Conservation (phyloP, 2,329 filamentous ascomycete species). For the Neoarthrinium moseri region DNA sequence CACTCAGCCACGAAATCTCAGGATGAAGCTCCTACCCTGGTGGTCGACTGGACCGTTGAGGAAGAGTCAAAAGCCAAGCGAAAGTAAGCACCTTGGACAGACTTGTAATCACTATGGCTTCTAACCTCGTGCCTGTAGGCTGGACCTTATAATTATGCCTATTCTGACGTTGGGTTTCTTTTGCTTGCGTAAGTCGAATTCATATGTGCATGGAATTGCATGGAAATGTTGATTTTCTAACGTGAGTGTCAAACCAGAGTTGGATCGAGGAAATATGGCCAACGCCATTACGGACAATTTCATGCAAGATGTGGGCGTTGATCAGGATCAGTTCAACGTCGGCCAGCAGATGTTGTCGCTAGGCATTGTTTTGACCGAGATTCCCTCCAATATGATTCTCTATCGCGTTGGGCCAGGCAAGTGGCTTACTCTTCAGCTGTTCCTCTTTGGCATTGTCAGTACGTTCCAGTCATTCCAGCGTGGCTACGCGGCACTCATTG, state of each 20-base stretch:
- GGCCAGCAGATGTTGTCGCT: conserved; percentile 27
- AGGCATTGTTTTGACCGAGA: conserved; percentile 46
- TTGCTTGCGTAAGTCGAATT: conserved; percentile 12
- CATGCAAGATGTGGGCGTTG: conserved; percentile 46
- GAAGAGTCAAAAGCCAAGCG: conserved; percentile 16
- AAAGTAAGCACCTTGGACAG: conserved; percentile 13
- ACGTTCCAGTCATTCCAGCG: conserved; percentile 54
- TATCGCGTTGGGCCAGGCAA: conserved; percentile 47
- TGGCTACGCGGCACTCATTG: conserved; percentile 45
- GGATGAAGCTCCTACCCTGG: no score
- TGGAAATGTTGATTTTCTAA: no score
- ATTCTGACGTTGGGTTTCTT: conserved; percentile 10
- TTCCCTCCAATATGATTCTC: conserved; percentile 48
- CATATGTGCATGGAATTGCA: no score
- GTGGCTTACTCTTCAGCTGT: conserved; percentile 48
- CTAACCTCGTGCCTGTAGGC: neutral
- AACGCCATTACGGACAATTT: conserved; percentile 49
- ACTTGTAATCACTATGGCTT: neutral
- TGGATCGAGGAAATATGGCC: conserved; percentile 41
- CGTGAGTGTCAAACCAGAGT: no score
- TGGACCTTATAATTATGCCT: conserved; percentile 9
- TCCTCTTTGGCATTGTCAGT: conserved; percentile 51
- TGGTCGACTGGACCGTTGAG: conserved; percentile 14
- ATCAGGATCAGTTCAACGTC: conserved; percentile 30
- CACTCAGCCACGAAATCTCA: no score